Evolutionary conservation across 805 yeast species (phyloP).

Genomic region (Suhomyces canberraensis): DNA sequence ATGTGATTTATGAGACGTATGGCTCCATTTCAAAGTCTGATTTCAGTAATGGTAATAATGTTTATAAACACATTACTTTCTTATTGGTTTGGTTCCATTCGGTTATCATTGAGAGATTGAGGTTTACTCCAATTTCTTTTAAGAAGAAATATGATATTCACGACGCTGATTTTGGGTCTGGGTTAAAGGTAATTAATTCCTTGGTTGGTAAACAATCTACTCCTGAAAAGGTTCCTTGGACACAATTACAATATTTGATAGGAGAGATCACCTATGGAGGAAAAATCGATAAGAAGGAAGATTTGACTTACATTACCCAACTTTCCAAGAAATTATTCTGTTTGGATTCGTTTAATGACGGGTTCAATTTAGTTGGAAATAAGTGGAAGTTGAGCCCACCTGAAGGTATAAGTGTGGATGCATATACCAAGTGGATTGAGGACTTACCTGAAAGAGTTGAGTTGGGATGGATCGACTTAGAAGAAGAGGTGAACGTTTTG

Average conservation of each 20-base stretch:
- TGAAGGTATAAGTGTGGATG: constrained; percentile 36
- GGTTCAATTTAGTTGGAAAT: constrained; percentile 41
- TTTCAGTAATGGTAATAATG: constrained; percentile 31
- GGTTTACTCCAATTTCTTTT: constrained; percentile 66
- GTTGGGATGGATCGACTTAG: constrained; percentile 52
- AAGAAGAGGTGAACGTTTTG: constrained; percentile 38
- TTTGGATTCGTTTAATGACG: constrained; percentile 34
- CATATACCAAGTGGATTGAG: constrained; percentile 48
- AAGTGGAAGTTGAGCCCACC: constrained; percentile 42
- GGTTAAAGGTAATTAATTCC: constrained; percentile 41
- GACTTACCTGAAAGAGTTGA: constrained; percentile 52
- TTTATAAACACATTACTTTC: constrained; percentile 47
- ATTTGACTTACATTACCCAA: constrained; percentile 32
- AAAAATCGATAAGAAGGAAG: constrained; percentile 45
- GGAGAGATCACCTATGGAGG: constrained; percentile 66
- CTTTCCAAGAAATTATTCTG: constrained; percentile 41
- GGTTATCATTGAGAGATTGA: constrained; percentile 52
- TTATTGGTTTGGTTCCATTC: constrained; percentile 71
- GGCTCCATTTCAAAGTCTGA: constrained; percentile 16
- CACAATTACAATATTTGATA: constrained; percentile 45
- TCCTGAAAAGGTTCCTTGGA: constrained; percentile 49
- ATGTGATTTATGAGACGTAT: constrained; percentile 40
- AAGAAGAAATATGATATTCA: constrained; percentile 61
- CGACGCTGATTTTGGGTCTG: constrained; percentile 64
- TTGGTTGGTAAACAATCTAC: constrained; percentile 25